These are phyloP conservation scores for Boletus hoseneyae DNA, from an alignment of 1,284 basidiomycete species.

Conservation along the genomic window DNA sequence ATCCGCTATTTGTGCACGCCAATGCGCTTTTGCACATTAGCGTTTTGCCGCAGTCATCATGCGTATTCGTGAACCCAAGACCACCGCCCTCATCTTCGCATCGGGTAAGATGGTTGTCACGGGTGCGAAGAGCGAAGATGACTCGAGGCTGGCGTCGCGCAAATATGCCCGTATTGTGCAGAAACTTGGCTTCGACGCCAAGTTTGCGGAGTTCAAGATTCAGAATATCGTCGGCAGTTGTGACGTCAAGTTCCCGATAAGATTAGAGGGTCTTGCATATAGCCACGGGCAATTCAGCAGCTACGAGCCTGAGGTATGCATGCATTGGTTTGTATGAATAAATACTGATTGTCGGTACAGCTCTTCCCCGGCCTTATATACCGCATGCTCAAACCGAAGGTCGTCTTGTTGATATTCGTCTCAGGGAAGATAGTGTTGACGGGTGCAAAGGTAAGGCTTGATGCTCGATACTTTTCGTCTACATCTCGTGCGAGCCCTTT, in stretches of 20 bases:
- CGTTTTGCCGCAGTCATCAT: constrained; percentile 99
- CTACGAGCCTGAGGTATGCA: constrained; percentile 90
- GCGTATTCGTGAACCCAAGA: constrained; percentile 99
- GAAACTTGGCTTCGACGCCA: constrained; percentile 99
- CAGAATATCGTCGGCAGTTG: constrained; percentile 99
- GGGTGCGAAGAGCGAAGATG: constrained; percentile 98
- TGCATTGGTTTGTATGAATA: background rate
- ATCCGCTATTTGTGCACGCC: constrained; percentile 50
- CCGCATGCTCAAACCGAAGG: constrained; percentile 99
- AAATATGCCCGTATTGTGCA: constrained; percentile 99
- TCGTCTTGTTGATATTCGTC: constrained; percentile 97
- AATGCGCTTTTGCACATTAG: constrained; percentile 66
- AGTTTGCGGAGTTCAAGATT: constrained; percentile 99
- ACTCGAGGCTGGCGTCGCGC: constrained; percentile 93
- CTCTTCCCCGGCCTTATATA: constrained; percentile 99
- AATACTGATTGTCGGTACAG: constrained; percentile 40
- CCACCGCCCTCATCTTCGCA: constrained; percentile 98
- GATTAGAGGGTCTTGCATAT: constrained; percentile 96
- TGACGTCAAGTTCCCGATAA: constrained; percentile 99
- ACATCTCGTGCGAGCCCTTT: constrained; percentile 10
- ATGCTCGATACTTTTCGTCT: constrained; percentile 7
- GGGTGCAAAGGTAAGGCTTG: constrained; percentile 84
- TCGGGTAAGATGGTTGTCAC: constrained; percentile 99
- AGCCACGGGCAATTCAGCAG: constrained; percentile 98
- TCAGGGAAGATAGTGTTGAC: constrained; percentile 99